Evolutionary conservation across 257 asterid genomes (phyloP).

Genomic region (Lycium ferocissimum): DNA sequence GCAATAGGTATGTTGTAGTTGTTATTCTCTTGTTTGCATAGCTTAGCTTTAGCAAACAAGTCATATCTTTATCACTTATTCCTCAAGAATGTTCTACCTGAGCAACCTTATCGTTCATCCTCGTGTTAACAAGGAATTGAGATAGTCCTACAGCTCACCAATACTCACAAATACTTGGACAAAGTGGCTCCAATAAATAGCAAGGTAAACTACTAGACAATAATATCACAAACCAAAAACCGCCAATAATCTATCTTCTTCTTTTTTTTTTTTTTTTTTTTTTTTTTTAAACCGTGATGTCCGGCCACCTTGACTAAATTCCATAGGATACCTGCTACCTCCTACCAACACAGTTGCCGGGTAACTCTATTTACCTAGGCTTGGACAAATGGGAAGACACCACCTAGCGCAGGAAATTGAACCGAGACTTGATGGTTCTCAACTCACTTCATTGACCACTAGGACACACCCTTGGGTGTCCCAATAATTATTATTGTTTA

Average conservation of each 20-base stretch:
- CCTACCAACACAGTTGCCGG: too few species aligned
- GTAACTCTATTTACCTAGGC: too few species aligned
- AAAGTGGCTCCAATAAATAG: neutral
- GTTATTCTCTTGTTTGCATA: too few species aligned
- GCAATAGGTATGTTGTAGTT: too few species aligned
- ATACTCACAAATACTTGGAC: neutral
- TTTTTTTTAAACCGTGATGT: neutral
- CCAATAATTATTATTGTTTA: neutral
- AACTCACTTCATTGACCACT: too few species aligned
- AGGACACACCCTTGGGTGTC: too few species aligned
- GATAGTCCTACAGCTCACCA: neutral
- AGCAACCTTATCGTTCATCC: constrained; percentile 13
- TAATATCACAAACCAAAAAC: neutral
- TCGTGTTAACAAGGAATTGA: neutral
- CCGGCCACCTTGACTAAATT: too few species aligned
- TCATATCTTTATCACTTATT: neutral
- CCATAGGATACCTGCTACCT: too few species aligned
- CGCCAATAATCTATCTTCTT: neutral
- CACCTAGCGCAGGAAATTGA: too few species aligned
- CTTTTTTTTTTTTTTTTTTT: too few species aligned
- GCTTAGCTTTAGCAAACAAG: neutral
- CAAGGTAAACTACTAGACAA: neutral
- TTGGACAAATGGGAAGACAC: too few species aligned
- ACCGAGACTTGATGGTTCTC: too few species aligned
- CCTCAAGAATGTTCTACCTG: neutral